Percentiles rank a stretch among this genome's conserved stretches.
Conservation (phyloP, 108 stramenopile genomes). For the Licmophora abbreviata region DNA sequence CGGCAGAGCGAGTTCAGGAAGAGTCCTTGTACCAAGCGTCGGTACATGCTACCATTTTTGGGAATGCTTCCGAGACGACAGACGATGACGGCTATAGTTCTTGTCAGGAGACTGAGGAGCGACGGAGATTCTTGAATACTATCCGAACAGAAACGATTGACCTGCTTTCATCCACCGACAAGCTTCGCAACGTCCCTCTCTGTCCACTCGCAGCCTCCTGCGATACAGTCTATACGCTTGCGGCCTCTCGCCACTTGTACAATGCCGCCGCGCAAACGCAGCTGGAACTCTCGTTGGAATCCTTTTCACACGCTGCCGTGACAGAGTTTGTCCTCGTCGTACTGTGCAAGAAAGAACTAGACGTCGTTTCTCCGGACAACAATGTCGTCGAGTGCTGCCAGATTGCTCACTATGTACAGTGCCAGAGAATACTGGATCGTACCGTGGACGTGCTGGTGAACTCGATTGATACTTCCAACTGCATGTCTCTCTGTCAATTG, state of each 20-base stretch:
- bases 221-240: conserved; percentile 15
- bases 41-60: neutral
- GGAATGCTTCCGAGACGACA: too few relatives aligned
- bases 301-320: neutral
- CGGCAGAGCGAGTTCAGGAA: conserved; percentile 3
- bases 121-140: neutral
- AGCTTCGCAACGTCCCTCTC: conserved; percentile 3
- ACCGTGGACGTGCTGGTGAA: conserved; percentile 24
- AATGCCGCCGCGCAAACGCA: neutral
- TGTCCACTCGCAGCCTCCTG: conserved; percentile 4
- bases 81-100: neutral
- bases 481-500: conserved; percentile 55
- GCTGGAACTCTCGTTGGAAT: neutral
- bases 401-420: conserved; percentile 72
- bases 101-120: too few relatives aligned
- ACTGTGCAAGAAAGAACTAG: neutral
- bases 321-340: conserved; percentile 6
- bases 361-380: neutral
- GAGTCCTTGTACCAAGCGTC: conserved; percentile 3
- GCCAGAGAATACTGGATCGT: conserved; percentile 26
- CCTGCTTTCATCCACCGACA: neutral
- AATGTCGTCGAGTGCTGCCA: conserved; percentile 52
- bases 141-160: neutral
- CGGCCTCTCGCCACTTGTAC: conserved; percentile 3
- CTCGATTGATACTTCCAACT: conserved; percentile 54